These are phyloP conservation scores for Craspedostauros australis DNA, from an alignment of 108 stramenopile species.

Conservation along the genomic window DNA sequence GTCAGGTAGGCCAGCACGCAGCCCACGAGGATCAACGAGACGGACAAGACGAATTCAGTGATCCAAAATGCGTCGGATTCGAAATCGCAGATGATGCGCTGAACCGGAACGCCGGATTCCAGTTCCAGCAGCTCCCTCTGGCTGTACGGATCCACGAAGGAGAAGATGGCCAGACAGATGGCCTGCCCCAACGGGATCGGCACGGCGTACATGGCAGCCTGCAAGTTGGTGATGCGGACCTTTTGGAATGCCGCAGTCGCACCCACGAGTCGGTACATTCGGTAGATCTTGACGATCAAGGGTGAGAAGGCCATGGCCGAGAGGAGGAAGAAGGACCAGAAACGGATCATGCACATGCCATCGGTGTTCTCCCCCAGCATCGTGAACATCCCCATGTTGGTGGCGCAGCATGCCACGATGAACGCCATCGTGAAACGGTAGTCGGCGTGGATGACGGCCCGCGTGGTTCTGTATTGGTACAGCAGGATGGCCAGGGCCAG, in stretches of 20 bases:
- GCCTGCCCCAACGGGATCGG: conserved; percentile 9
- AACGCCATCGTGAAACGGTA: conserved; percentile 20
- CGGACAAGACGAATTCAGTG: conserved; percentile 7
- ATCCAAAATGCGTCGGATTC: conserved; percentile 6
- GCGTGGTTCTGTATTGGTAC: conserved; percentile 3
- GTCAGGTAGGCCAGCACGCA: conserved; percentile 18
- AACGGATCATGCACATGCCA: conserved; percentile 15
- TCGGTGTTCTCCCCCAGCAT: conserved; percentile 20
- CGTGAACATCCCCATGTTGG: conserved; percentile 6
- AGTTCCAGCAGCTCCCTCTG: conserved; percentile 1
- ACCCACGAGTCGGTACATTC: conserved; percentile 18
- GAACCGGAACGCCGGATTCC: background rate
- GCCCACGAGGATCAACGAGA: conserved; percentile 12
- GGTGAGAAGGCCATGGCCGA: conserved; percentile 11
- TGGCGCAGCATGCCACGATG: conserved; percentile 12
- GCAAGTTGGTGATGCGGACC: conserved; percentile 1
- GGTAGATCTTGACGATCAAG: conserved; percentile 18
- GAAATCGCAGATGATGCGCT: conserved; percentile 9
- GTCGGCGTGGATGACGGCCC: conserved; percentile 17
- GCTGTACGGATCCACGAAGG: conserved; percentile 16
- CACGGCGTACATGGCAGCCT: conserved; percentile 1
- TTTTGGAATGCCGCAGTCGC: background rate
- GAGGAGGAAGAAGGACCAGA: conserved; percentile 17
- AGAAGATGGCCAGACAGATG: conserved; percentile 5
- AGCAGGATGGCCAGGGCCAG: conserved; percentile 1